Conservation (phyloP, 2,329 filamentous ascomycete genomes). For the Albophoma yamanashiensis region DNA sequence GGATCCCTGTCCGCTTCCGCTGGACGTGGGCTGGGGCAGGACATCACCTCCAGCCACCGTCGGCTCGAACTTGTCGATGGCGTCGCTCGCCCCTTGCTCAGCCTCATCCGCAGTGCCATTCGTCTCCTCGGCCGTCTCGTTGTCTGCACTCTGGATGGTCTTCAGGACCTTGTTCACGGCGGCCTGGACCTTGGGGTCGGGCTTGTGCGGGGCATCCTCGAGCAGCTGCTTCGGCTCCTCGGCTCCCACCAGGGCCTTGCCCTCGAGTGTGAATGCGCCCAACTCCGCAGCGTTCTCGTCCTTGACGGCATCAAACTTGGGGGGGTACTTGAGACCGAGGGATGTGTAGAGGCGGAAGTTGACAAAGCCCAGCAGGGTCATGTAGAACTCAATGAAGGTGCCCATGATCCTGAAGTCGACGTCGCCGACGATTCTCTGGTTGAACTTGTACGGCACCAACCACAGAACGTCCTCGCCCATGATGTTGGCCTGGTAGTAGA, state of each 20-base stretch:
- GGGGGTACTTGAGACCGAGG: constrained; percentile 86
- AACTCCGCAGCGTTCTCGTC: constrained; percentile 87
- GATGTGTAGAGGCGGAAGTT: constrained; percentile 93
- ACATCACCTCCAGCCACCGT: constrained; percentile 76
- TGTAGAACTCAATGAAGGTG: constrained; percentile 98
- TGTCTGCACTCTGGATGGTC: constrained; percentile 48
- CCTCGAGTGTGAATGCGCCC: constrained; percentile 82
- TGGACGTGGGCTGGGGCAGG: constrained; percentile 64
- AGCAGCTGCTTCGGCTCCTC: constrained; percentile 44
- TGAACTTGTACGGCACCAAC: constrained; percentile 97
- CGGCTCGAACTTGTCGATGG: constrained; percentile 87
- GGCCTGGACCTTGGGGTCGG: constrained; percentile 52
- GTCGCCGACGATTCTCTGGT: constrained; percentile 85
- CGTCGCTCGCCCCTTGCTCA: constrained; percentile 41
- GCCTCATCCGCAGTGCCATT: constrained; percentile 29
- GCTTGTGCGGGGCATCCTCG: constrained; percentile 34
- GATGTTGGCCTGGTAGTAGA: constrained; percentile 97
- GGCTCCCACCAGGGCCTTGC: constrained; percentile 47
- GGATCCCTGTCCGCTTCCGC: constrained; percentile 55
- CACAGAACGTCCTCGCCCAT: constrained; percentile 95
- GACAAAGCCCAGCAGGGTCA: constrained; percentile 87
- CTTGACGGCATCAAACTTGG: constrained; percentile 78
- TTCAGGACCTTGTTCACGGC: constrained; percentile 59
- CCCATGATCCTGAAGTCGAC: constrained; percentile 99
- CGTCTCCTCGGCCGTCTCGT: constrained; percentile 12